Base-by-base conservation (phyloP, 306 rosid species). In the Dryas octopetala region DNA sequence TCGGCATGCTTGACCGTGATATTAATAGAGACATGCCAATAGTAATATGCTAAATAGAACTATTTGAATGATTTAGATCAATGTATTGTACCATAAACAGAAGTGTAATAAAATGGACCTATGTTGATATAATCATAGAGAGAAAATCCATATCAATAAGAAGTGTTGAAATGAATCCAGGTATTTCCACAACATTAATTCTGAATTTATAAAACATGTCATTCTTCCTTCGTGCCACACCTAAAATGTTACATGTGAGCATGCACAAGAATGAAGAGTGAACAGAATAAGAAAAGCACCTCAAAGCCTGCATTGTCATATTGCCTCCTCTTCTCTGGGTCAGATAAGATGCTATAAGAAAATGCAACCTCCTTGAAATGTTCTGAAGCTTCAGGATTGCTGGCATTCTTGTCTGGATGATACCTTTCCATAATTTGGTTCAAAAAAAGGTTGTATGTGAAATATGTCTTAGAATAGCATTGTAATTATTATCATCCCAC, bases 271-370 rank as follows among this genome's bases (percentile, higher is more conserved):
- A 57, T 62, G 67, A 68, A 73, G 19, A 74, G 46, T 48, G 15
- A 50, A 73, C 45, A 7, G 13, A 64, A 19, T 57, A 71, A 71
- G 80, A 79, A 67, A 82, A 61, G 66, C 47, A 96, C 99, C 99
- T 96, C 98, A 75, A 92, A 96, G 49, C 99, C 99, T 32, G 97
- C 91, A 80, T 80, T 96, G 78, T 96, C 99, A 75, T 89, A 96
- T 78, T 92, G 98, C 84, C 93, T 88, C 84, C 96, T 96, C 89
- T 92, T 96, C 89, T 92, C 98, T 28, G 98, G 97, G 80, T 96
- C 99, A 10, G 99, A 92, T 82, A 96, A 87, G 81, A 96, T 96
- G 87, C 86, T 87, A 78, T 92, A 96, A 54, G 99, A 92, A 84
- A 82, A 92, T 67, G 97, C 96, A 79, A 92, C 97, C 89, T 92